Evolutionary conservation across 768 basidiomycete species (phyloP), one percentile per base, ranked within the genome.

Genomic region (Boletus insuetus): DNA sequence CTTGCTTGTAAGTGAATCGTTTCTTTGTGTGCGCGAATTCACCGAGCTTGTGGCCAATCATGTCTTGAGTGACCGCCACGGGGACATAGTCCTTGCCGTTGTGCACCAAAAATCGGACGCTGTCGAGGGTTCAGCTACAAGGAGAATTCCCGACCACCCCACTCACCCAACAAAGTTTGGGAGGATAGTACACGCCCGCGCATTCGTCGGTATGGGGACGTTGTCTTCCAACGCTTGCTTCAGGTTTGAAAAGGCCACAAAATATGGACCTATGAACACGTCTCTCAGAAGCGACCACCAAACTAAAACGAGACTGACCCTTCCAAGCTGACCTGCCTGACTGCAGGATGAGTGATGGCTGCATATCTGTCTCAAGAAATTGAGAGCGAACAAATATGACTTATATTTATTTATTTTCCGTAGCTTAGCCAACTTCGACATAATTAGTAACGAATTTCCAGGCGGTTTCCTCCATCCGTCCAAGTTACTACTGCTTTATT

Each of bases 1-100:
- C 38, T 68, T 68, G 94, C 94, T 84, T 89, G 76, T 86, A 94
- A 32, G 77, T 82, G 71, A 94, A 95, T 51, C 82, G 82, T 72
- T 93, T 94, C 75, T 88, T 86, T 35, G 95, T 98, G 61, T 86
- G 83, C 39, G 93, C 77, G 71, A 98, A 98, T 77, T 98, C 94
- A 50, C 96, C 96, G 49, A 98, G 73, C 71, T 99, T 99, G 71
- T 99, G 95, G 0, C 96, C 96, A 2, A 99, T 93, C 96, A 98
- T 98, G 71, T 98, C 96, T 69, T 95, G 92, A 4, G 91, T 94
- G 60, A 99, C 80, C 42, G 79, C 73, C 39, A 99, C 87, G 0
- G 94, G 94, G 6, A 87, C 54, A 70, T 93, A 96, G 64, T 91
- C 84, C 73, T 87, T 92, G 35, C 96, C 96, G 61, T 98, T 98